Conservation (phyloP, 108 stramenopile species). For the Skeletonema tropicum region DNA sequence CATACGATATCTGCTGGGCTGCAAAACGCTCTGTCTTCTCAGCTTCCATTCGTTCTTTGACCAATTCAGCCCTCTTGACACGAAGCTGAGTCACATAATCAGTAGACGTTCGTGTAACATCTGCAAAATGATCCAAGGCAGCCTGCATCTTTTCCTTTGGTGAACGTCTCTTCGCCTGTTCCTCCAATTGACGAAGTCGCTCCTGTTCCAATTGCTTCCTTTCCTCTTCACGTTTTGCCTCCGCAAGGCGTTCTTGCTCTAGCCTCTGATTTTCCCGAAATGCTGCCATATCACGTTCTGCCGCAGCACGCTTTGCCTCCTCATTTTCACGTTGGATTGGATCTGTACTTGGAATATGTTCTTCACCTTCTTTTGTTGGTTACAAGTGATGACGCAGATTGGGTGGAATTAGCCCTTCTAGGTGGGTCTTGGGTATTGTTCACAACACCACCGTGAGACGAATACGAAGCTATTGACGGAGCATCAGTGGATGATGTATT, state of each 20-base stretch:
- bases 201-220: conserved; percentile 23
- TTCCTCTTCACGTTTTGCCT: conserved; percentile 20
- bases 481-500: not conserved
- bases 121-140: conserved; percentile 28
- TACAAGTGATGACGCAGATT: conserved; percentile 1
- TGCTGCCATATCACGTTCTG: conserved; percentile 1
- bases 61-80: conserved; percentile 44
- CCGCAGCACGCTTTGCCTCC: not conserved
- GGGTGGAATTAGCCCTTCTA: not conserved
- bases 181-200: conserved; percentile 16
- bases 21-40: conserved; percentile 61
- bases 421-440: not conserved
- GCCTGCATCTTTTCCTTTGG: conserved; percentile 37
- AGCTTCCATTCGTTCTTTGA: conserved; percentile 59
- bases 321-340: conserved; percentile 12
- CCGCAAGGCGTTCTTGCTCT: conserved; percentile 16
- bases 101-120: conserved; percentile 18
- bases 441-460: conserved; percentile 45
- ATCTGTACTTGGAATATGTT: not conserved
- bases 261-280: conserved; percentile 5
- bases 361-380: conserved; percentile 19
- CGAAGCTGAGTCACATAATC: conserved; percentile 38
- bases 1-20: conserved; percentile 65
- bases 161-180: conserved; percentile 40
- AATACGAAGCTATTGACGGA: conserved; percentile 25